Evolutionary conservation across 805 yeast genomes (phyloP), one percentile per base, ranked within the genome.

Genomic region (Clavispora fructus): DNA sequence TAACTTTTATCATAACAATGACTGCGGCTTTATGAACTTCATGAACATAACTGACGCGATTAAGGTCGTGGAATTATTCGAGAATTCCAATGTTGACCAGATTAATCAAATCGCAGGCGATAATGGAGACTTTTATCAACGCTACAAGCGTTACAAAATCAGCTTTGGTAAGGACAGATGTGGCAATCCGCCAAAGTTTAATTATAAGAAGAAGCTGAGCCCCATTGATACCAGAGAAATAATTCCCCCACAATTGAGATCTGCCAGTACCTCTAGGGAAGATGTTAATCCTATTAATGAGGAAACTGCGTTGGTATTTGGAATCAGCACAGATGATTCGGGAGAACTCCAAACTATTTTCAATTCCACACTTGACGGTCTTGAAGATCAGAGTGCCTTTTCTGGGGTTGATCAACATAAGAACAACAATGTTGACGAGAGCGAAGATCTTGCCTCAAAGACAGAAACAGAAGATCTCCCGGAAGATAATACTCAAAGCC

Each of bases 131-230:
- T 61, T 69, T 43, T 70, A 59, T 48, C 64, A 72, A 29, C 74
- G 73, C 52, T 86, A 85, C 56, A 56, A 56, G 37, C 67, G 72
- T 5, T 78, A 80, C 54, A 79, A 80, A 49, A 79, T 86, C 39
- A 77, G 79, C 42, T 86, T 75, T 63, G 95, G 89, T 40, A 83
- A 83, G 56, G 95, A 86, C 64, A 73, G 95, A 59, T 86, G 95
- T 68, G 95, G 85, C 3, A 85, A 85, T 57, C 87, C 78, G 29
- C 84, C 81, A 48, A 85, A 78, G 66, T 71, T 70, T 46, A 65
- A 67, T 53, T 65, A 60, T 62, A 74, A 64, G 60, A 80, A 69
- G 65, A 68, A 58, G 52, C 65, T 23, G 64, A 52, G 67, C 56
- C 32, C 31, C 6, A 12, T 17, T 26, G 46, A 17, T 7, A 43